Percentiles rank a stretch among this genome's conserved stretches.
These are phyloP conservation scores for Ceriops decandra DNA, from an alignment of 345 rosid species.

Conservation along the genomic window DNA sequence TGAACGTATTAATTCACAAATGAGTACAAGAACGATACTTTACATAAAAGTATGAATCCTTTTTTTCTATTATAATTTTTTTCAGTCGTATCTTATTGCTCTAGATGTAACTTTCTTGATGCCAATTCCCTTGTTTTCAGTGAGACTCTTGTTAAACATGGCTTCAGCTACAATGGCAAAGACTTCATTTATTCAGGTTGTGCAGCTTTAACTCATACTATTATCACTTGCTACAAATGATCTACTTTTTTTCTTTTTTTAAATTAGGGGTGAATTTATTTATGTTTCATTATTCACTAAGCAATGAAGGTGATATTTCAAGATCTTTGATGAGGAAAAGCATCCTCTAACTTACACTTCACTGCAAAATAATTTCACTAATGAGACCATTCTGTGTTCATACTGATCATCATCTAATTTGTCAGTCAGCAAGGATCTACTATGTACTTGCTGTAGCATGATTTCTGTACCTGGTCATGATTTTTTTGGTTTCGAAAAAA, in stretches of 20 bases:
- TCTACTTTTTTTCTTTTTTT: not conserved
- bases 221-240: not conserved
- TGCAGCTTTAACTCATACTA: not conserved
- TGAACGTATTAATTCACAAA: too few relatives aligned
- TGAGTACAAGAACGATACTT: too few relatives aligned
- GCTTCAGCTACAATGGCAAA: conserved; percentile 88
- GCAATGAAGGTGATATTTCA: not conserved
- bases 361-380: not conserved
- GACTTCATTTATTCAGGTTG: conserved; percentile 90
- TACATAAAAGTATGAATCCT: conserved; percentile 3
- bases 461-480: too few relatives aligned
- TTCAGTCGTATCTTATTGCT: not conserved
- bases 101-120: conserved; percentile 3
- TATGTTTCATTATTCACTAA: not conserved
- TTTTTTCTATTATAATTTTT: not conserved
- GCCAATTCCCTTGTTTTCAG: conserved; percentile 33
- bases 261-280: not conserved
- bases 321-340: not conserved
- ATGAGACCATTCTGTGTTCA: not conserved
- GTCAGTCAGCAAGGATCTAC: too few relatives aligned
- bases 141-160: conserved; percentile 67
- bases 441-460: too few relatives aligned
- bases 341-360: not conserved
- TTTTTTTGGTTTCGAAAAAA: too few relatives aligned
- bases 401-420: not conserved